Evolutionary conservation across 805 yeast species (phyloP), one percentile per base, ranked within the genome.

Genomic region (Spathaspora sp.): DNA sequence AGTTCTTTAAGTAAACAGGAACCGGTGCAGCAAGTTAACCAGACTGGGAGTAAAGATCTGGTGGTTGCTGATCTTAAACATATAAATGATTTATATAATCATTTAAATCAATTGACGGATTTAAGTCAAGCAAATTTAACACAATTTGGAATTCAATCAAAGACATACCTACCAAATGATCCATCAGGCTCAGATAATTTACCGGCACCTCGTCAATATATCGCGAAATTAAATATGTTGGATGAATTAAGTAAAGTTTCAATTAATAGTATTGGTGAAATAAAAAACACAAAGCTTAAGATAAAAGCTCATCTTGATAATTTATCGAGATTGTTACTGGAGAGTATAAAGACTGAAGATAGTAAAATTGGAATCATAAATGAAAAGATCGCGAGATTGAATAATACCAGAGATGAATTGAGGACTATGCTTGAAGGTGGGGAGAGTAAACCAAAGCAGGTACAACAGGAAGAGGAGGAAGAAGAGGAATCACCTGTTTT

Each of bases 61-160:
- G 20, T 70, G 17, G 65, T 65, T 5, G 58, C 75, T 5, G 75
- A 73, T 17, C 59, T 73, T 48, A 63, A 54, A 43, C 63, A 61
- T 26, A 55, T 73, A 29, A 74, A 73, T 55, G 64, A 62, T 18
- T 56, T 66, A 18, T 69, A 62, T 49, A 48, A 51, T 6, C 65
- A 65, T 46, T 55, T 72, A 57, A 64, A 62, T 47, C 60, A 60
- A 42, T 56, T 70, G 8, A 54, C 56, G 17, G 66, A 64, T 31
- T 52, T 58, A 7, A 61, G 64, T 38, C 70, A 69, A 48, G 57
- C 69, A n/a, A 71, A 71, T 55, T 59, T 73, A 52, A 65, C 72
- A 23, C 74, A 70, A 57, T 68, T 72, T 44, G 70, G 71, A 3
- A 60, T 64, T 28, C 77, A 72, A 57, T 61, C 72, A n/a, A 67